Base-by-base conservation (phyloP, 2,329 filamentous ascomycete genomes). In the Scedosporium apiospermum region DNA sequence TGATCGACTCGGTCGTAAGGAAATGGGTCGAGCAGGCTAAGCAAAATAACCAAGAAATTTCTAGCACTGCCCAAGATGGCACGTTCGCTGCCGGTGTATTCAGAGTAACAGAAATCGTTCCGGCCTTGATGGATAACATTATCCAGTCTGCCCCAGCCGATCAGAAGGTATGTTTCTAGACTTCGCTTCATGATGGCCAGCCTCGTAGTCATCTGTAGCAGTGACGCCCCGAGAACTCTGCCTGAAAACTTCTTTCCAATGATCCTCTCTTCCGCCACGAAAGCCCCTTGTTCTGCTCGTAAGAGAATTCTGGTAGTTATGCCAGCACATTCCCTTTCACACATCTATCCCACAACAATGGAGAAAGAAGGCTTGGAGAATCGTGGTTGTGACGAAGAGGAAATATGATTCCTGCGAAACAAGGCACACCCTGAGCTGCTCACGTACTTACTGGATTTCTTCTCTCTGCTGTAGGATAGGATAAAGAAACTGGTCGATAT, bases 1-100 rank as follows among this genome's bases (percentile, higher is more conserved):
- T 98, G 79, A 91, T 99, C 93, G 95, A 99, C 84, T 96, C 93
- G 82, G 93, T 99, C 85, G 93, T 93, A 76, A 91, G 95, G 78
- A 93, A 96, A 81, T 99, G 95, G 93, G 87, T 96, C 81, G 93
- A 98, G 76, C 90, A 92, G 78, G 93, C 95, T 72, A 95, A 93
- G 78, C 85, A 88, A 72, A 84, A 89, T 68, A 90, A 90, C 71
- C 93, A 98, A 74, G 78, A 88, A 72, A 85, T 92, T 76, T 90
- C 89, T 78, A 87, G 84, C 75, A 83, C 86, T 76, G 91, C 93
- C 68, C 86, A 88, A 68, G 91, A 96, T 78, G 95, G 95, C 73
- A 97, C 93, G 62, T 97, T 88, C 82, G 91, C 92, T 73, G 93
- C 93, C 70, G 95, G 93, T 71, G 92, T 98, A 73, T 88, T 96